Evolutionary conservation across 2,329 filamentous ascomycete genomes (phyloP).

Genomic region (Cladosporium velox): DNA sequence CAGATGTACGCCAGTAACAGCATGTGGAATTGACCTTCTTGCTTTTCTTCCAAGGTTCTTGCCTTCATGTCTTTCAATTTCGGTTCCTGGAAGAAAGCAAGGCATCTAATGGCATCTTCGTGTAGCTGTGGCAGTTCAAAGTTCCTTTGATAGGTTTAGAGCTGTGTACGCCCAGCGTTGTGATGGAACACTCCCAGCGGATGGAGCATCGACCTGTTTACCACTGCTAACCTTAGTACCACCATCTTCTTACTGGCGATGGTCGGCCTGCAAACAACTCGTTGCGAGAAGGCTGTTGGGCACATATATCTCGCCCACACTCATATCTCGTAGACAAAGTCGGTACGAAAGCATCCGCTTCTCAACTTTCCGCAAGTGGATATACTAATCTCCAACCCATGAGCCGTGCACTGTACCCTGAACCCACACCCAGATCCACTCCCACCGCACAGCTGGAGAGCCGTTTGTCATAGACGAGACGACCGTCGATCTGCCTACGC

Average conservation of each 20-base stretch:
- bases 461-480: not conserved
- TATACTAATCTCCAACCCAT: constrained; percentile 6
- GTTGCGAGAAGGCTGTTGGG: not conserved
- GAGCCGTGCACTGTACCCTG: constrained; percentile 7
- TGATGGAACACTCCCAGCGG: not conserved
- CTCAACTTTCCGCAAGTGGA: not conserved
- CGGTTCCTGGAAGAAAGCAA: not conserved
- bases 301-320: not conserved
- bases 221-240: not conserved
- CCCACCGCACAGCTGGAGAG: not conserved
- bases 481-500: not conserved
- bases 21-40: not conserved
- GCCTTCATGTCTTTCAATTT: not conserved
- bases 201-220: not conserved
- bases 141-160: not conserved
- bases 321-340: not conserved
- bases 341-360: not conserved
- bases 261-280: not conserved
- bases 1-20: not conserved
- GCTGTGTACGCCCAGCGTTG: not conserved
- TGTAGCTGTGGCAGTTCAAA: not conserved
- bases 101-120: not conserved
- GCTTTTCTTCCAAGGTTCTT: not conserved
- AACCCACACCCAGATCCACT: not conserved
- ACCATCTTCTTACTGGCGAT: not conserved